Evolutionary conservation across 106 monocot species (phyloP), one percentile per base, ranked within the genome.

Genomic region (Hemerocallis citrina): DNA sequence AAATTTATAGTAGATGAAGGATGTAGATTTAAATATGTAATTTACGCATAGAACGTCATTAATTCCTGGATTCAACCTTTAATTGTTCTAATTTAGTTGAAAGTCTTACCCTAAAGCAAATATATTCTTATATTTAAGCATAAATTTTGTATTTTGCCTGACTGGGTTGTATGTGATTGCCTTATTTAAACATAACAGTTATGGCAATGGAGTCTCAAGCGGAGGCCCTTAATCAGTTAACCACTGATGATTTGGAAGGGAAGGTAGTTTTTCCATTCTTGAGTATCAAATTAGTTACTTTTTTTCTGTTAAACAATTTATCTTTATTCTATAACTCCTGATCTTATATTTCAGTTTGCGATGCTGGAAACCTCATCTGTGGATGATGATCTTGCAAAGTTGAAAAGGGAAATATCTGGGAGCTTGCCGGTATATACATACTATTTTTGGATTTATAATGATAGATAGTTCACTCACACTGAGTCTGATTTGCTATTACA

Each of bases 131-230:
- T 50, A 25, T 23, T 50, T n/a, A n/a, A n/a, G n/a, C n/a, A n/a
- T n/a, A n/a, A n/a, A n/a, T n/a, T n/a, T n/a, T n/a, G n/a, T n/a
- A n/a, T n/a, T n/a, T n/a, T 2, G 7, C 17, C 44, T 58, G 14
- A 57, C 31, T 30, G 43, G 35, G 21, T 1, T 57, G 27, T 47
- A 25, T 50, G 23, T 36, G 32, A 36, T 46, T 27, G 16, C 14
- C 31, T 59, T 31, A 20, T n/a, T 76, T 56, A 46, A 58, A 68
- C 3, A 51, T 16, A 52, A 65, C 61, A 96, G 96, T 96, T 67
- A 78, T 91, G 90, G 72, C 87, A 43, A 87, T 96, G 96, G 96
- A 96, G 72, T 91, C 96, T 16, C 90, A 96, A 77, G 88, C 93
- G 23, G 93, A 93, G 39, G 88, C 96, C 46, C 75, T 96, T 61